These are phyloP conservation scores for Blepharisma stoltei DNA, from an alignment of 73 alveolate genomes.

Conservation along the genomic window DNA sequence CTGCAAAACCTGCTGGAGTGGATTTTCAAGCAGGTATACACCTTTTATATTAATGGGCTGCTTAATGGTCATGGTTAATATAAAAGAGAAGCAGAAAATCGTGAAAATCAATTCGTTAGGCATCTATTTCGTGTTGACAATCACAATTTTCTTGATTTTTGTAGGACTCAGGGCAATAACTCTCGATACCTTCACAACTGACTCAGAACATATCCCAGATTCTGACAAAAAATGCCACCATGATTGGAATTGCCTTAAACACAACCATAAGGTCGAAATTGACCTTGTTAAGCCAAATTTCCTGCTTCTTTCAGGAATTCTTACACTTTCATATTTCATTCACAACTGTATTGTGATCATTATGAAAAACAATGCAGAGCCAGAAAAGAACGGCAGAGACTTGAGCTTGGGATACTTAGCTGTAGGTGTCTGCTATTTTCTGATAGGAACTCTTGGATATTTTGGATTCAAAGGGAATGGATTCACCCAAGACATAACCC, in stretches of 20 bases:
- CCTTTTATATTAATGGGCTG: slow-evolving; percentile 37
- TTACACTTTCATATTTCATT: slow-evolving; percentile 67
- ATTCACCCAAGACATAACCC: slow-evolving; percentile 29
- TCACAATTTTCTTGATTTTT: slow-evolving; percentile 54
- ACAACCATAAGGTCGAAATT: slow-evolving; percentile 48
- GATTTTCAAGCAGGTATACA: slow-evolving; percentile 33
- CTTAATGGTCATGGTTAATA: slow-evolving; percentile 24
- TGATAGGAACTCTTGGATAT: slow-evolving; percentile 72
- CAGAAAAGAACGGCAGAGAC: slow-evolving; percentile 75
- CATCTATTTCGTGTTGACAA: slow-evolving; percentile 53
- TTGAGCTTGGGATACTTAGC: slow-evolving; percentile 65
- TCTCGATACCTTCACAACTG: slow-evolving; percentile 53
- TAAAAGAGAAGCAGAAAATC: slow-evolving; percentile 57
- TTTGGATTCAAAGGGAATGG: slow-evolving; percentile 68
- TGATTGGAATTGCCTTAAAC: slow-evolving; percentile 34
- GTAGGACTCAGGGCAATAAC: slow-evolving; percentile 38
- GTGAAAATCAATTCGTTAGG: slow-evolving; percentile 72
- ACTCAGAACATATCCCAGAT: not conserved
- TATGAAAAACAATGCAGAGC: slow-evolving; percentile 70
- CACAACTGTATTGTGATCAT: slow-evolving; percentile 71
- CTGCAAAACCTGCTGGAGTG: slow-evolving; percentile 40
- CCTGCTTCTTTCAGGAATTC: slow-evolving; percentile 56
- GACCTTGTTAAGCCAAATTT: slow-evolving; percentile 57
- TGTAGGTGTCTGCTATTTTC: slow-evolving; percentile 59
- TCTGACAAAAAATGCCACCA: not conserved